Base-by-base conservation (phyloP, 768 basidiomycete genomes). In the Trametes cingulata region DNA sequence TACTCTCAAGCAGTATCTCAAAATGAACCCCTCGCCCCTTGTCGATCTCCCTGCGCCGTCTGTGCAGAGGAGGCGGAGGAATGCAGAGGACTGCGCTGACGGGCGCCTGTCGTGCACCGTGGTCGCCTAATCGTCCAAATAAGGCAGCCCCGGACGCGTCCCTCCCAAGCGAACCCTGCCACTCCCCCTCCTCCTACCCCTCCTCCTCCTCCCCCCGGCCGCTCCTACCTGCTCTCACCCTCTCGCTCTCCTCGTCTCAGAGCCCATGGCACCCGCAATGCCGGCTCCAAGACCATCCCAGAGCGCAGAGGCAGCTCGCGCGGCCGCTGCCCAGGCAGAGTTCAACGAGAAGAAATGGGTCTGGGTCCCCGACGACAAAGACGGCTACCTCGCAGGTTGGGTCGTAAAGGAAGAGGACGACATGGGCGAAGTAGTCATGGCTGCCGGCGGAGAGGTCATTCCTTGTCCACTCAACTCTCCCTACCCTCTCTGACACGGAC, bases 311-410 rank as follows among this genome's bases (percentile, higher is more conserved):
- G 88, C 88, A 40, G 90, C 93, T 8, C 80, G 88, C 54, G 88
- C 86, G 17, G 93, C 93, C 20, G 94, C 93, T 19, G 84, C 88
- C n/a, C 92, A 95, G 71, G 93, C 93, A 10, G 93, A 95, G 74
- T 96, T 95, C 75, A 95, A 94, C 72, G 93, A 94, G 81, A 97
- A 95, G 88, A 92, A 88, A 78, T 96, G 95, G 91, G 94, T 98
- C 6, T 98, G 96, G 96, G 90, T 95, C 24, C 93, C 94, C 2
- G 95, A 98, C 73, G 84, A 88, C 59, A 85, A 83, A 71, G 90
- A 95, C 65, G 96, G 96, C 0, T 98, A 98, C 74, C 84, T 96
- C 48, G 90, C 94, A 45, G 95, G 94, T 57, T 96, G 93, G 93
- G 90, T 98, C 24, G 83, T 92, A 60, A 86, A 84, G 63, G 94